A percentile compares a stretch with the other conserved stretches of the same genome.
Evolutionary conservation across 352 stramenopile species (phyloP).

Genomic region (Phytophthora tubulina): DNA sequence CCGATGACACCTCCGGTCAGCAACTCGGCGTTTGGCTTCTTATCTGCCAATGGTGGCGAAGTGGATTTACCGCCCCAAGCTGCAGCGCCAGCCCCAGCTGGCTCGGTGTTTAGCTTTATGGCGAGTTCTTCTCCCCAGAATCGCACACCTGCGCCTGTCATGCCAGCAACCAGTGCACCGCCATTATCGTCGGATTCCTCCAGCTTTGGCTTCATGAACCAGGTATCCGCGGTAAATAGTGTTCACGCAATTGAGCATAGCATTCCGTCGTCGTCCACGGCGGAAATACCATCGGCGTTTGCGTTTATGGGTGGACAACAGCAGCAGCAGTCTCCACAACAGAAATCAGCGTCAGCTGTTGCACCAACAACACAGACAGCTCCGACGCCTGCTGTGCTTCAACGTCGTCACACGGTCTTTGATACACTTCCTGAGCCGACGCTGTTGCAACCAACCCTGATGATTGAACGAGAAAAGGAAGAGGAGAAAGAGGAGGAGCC

Average conservation of each 20-base stretch:
- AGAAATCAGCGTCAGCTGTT: constrained; percentile 21
- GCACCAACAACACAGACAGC: constrained; percentile 20
- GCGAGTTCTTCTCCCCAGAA: constrained; percentile 13
- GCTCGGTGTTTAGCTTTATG: constrained; percentile 41
- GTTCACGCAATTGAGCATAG: constrained; percentile 30
- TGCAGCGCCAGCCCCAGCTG: constrained; percentile 1
- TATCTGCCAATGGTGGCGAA: constrained; percentile 41
- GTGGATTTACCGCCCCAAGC: constrained; percentile 23
- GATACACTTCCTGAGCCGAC: constrained; percentile 66
- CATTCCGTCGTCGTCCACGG: constrained; percentile 31
- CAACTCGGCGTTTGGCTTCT: constrained; percentile 51
- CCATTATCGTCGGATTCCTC: constrained; percentile 43
- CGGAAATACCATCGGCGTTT: constrained; percentile 53
- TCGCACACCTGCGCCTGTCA: neutral
- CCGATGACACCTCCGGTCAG: constrained; percentile 42
- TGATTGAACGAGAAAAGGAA: constrained; percentile 37
- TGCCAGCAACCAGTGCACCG: constrained; percentile 40
- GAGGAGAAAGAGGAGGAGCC: constrained; percentile 43
- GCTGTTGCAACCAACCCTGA: constrained; percentile 30
- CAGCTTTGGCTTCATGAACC: constrained; percentile 53
- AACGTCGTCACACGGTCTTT: constrained; percentile 60
- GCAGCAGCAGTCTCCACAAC: constrained; percentile 25
- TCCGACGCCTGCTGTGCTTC: constrained; percentile 11
- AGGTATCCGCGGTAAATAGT: constrained; percentile 11
- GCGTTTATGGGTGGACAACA: constrained; percentile 54